A percentile compares a stretch with the other conserved stretches of the same genome.
These are phyloP conservation scores for Mycena olivaceomarginata DNA, from an alignment of 768 basidiomycete genomes.

Conservation along the genomic window DNA sequence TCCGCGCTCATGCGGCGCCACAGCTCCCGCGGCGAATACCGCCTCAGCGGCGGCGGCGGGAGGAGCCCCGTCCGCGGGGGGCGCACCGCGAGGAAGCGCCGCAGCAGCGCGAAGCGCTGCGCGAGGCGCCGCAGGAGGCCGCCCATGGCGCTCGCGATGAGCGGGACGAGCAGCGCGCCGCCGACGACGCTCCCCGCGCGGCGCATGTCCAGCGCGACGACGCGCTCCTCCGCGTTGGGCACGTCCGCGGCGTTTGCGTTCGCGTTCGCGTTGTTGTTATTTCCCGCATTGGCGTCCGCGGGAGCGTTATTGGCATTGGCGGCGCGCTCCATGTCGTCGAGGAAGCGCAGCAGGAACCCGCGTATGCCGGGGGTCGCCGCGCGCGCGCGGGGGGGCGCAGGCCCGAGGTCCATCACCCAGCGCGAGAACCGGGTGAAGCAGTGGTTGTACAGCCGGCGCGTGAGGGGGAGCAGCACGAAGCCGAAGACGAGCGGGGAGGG, in stretches of 20 bases:
- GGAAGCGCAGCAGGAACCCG: slow-evolving; percentile 45
- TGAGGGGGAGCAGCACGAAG: slow-evolving; percentile 69
- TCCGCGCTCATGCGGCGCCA: slow-evolving; percentile 37
- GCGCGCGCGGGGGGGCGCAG: slow-evolving; percentile 50
- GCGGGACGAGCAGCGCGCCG: slow-evolving; percentile 82
- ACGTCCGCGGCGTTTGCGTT: slow-evolving; percentile 18
- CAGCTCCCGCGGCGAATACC: slow-evolving; percentile 42
- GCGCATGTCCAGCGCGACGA: slow-evolving; percentile 68
- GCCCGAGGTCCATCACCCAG: slow-evolving; percentile 64
- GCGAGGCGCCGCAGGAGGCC: slow-evolving; percentile 74
- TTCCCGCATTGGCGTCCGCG: too few species aligned
- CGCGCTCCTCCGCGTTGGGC: slow-evolving; percentile 54
- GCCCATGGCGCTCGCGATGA: slow-evolving; percentile 82
- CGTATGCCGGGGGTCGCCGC: slow-evolving; percentile 46
- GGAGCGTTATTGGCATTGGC: background rate
- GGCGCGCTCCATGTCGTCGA: slow-evolving; percentile 44
- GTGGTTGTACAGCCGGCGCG: slow-evolving; percentile 65
- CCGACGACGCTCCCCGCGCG: slow-evolving; percentile 82
- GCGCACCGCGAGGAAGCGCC: slow-evolving; percentile 61
- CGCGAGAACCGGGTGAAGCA: slow-evolving; percentile 62
- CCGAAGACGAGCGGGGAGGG: slow-evolving; percentile 77
- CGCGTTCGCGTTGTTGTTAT: background rate
- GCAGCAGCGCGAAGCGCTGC: slow-evolving; percentile 61
- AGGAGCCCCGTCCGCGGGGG: slow-evolving; percentile 37
- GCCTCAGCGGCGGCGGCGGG: slow-evolving; percentile 47